phyloP scores from a whole-genome alignment of 164 flowering plant genomes.

The Platanus orientalis region DNA sequence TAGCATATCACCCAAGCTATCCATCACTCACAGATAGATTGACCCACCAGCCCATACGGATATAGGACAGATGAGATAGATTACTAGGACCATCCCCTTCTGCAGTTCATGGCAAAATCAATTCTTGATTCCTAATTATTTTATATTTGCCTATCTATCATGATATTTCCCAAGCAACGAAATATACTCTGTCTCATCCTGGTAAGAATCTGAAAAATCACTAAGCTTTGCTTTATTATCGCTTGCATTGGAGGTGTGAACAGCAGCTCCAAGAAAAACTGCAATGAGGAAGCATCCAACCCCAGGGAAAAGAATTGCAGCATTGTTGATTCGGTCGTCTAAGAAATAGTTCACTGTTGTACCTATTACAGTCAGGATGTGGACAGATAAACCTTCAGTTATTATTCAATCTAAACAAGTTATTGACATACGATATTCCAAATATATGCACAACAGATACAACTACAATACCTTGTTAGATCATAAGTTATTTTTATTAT shows the following conservation, averaged over 20 bases:
- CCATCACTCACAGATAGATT: too few relatives aligned
- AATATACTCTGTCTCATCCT: constrained; percentile 30
- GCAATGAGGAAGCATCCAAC: constrained; percentile 82
- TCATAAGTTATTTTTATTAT: neutral
- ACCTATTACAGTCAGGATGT: constrained; percentile 36
- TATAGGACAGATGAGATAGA: too few relatives aligned
- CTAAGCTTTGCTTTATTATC: constrained; percentile 59
- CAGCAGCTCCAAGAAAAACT: constrained; percentile 69
- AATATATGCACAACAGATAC: too few relatives aligned
- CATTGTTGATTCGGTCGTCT: constrained; percentile 71
- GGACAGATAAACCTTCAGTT: neutral
- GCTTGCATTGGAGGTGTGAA: constrained; percentile 67
- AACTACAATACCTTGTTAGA: neutral
- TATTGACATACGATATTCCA: too few relatives aligned
- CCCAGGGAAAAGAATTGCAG: constrained; percentile 88
- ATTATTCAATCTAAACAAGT: neutral
- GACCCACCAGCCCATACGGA: too few relatives aligned
- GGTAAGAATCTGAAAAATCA: constrained; percentile 17
- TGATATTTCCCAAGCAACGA: neutral
- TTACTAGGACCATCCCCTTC: too few relatives aligned
- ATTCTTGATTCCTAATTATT: too few relatives aligned
- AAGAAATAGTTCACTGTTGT: constrained; percentile 86
- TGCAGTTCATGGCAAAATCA: too few relatives aligned
- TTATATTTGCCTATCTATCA: too few relatives aligned
- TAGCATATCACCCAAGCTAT: too few relatives aligned